Evolutionary conservation across 176 grass and related monocot genomes (phyloP).

Genomic region (Hordeum vulgare): DNA sequence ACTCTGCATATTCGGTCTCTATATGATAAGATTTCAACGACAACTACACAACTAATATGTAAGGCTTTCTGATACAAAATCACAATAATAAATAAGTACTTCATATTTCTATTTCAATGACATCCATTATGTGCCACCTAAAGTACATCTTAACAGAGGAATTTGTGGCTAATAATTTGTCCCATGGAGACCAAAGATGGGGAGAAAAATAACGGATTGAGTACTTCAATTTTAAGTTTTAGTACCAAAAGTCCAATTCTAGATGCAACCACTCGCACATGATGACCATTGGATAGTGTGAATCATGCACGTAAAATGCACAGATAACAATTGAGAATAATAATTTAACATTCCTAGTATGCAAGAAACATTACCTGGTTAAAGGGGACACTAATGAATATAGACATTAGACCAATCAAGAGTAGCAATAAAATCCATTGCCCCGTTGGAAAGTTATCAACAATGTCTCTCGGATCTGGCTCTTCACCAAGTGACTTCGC

Average conservation of each 20-base stretch:
- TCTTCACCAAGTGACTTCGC: slow-evolving; percentile 29
- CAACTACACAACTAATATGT: background rate
- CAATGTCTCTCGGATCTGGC: slow-evolving; percentile 28
- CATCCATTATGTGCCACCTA: background rate
- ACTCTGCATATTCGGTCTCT: background rate
- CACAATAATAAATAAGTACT: background rate
- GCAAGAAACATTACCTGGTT: slow-evolving; percentile 29
- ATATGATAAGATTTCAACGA: background rate
- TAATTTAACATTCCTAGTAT: background rate
- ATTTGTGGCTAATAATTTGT: no score
- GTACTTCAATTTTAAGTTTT: background rate
- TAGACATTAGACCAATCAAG: slow-evolving; percentile 11
- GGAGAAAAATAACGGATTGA: background rate
- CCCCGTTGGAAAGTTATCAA: slow-evolving; percentile 12
- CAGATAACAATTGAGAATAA: background rate
- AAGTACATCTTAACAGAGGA: background rate
- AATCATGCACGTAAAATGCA: background rate
- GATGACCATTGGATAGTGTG: background rate
- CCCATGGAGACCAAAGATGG: background rate
- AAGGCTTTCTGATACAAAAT: background rate
- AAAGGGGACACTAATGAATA: slow-evolving; percentile 25
- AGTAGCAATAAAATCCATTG: slow-evolving; percentile 39
- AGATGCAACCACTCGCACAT: background rate
- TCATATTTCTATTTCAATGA: background rate
- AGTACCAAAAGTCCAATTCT: background rate